Conservation (phyloP, 2,329 filamentous ascomycete species). For the Hypomyces rosellus region DNA sequence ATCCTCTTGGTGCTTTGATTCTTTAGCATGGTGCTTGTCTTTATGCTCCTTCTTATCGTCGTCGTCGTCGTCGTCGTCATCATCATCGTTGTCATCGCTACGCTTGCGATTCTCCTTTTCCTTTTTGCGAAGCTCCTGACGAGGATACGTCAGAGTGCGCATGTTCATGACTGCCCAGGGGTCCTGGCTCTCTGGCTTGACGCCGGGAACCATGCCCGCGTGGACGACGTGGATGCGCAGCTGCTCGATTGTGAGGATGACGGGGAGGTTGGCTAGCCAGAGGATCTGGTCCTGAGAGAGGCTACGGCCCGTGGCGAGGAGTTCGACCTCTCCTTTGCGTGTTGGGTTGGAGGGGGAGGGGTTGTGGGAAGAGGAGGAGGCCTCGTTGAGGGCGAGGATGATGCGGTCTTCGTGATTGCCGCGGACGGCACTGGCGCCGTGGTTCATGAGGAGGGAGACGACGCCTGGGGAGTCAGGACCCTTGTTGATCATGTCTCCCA, state of each 20-base stretch:
- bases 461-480: slow-evolving; percentile 78
- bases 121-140: slow-evolving; percentile 33
- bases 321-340: slow-evolving; percentile 30
- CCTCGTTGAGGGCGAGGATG: slow-evolving; percentile 53
- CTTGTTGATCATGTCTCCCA: slow-evolving; percentile 78
- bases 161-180: slow-evolving; percentile 87
- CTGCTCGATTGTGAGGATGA: slow-evolving; percentile 69
- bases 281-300: slow-evolving; percentile 52
- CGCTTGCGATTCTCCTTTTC: slow-evolving; percentile 13
- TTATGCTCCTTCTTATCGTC: slow-evolving; percentile 20
- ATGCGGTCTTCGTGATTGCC: slow-evolving; percentile 91
- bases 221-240: slow-evolving; percentile 69
- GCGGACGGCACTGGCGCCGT: slow-evolving; percentile 74
- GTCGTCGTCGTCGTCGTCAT: slow-evolving; percentile 12
- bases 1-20: slow-evolving; percentile 13
- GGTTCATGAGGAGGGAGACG: slow-evolving; percentile 63
- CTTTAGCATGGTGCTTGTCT: slow-evolving; percentile 5
- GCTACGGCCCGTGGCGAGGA: slow-evolving; percentile 51
- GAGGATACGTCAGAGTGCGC: slow-evolving; percentile 63
- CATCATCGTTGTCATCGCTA: neutral
- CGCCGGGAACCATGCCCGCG: slow-evolving; percentile 73
- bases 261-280: slow-evolving; percentile 66
- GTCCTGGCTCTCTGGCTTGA: slow-evolving; percentile 64
- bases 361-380: slow-evolving; percentile 12
- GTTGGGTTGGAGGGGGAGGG: neutral